phyloP scores from a whole-genome alignment of 2,329 filamentous ascomycete genomes.

The Talaromyces sp. region DNA sequence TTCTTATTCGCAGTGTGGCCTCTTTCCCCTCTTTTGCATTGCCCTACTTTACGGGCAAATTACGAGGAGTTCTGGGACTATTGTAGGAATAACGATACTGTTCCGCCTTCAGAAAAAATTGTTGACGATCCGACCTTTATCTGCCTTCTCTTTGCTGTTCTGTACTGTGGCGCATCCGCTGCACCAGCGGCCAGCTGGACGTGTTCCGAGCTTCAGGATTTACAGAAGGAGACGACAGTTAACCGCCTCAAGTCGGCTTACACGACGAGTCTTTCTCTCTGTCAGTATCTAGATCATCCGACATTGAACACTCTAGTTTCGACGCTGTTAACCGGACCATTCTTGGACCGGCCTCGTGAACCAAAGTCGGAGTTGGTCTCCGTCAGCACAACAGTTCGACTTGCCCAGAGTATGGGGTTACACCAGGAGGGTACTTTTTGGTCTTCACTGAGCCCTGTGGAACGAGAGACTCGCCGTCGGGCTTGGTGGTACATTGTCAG shows the following conservation, averaged over 20 bases:
- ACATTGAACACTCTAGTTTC: slow-evolving; percentile 17
- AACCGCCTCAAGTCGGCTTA: slow-evolving; percentile 9
- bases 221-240: slow-evolving; percentile 1
- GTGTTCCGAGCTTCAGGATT: neutral
- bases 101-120: neutral
- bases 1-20: too few relatives aligned
- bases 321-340: slow-evolving; percentile 13
- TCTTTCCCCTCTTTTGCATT: too few relatives aligned
- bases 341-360: slow-evolving; percentile 1
- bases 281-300: slow-evolving; percentile 14
- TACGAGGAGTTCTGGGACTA: slow-evolving; percentile 9
- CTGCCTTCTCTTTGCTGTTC: slow-evolving; percentile 4
- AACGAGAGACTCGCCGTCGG: slow-evolving; percentile 12
- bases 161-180: slow-evolving; percentile 5
- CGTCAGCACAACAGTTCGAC: slow-evolving; percentile 10
- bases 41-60: neutral
- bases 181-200: neutral
- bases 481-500: slow-evolving; percentile 20
- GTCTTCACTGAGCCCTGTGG: neutral
- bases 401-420: slow-evolving; percentile 18
- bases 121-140: slow-evolving; percentile 5
- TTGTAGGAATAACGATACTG: slow-evolving; percentile 1
- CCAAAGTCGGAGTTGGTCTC: slow-evolving; percentile 6
- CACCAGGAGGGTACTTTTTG: slow-evolving; percentile 11
- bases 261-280: slow-evolving; percentile 11